Percentiles rank a stretch among this genome's conserved stretches.
Conservation (phyloP, 345 rosid species). For the Dimocarpus longan region DNA sequence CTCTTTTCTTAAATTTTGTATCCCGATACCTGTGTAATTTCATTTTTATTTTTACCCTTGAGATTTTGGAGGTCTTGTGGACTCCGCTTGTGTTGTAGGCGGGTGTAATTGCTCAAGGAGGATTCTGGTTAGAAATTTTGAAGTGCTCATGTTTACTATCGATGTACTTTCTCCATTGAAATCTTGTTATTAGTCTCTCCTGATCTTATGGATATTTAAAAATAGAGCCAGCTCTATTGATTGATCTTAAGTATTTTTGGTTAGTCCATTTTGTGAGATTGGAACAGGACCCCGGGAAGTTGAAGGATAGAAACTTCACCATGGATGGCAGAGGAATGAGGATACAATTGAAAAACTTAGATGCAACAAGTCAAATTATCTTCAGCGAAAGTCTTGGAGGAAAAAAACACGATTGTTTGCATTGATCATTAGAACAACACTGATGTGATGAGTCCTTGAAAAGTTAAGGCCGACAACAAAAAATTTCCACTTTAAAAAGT, state of each 20-base stretch:
- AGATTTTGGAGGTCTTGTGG: conserved; percentile 22
- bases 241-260: neutral
- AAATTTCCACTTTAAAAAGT: too few species aligned
- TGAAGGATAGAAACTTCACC: too few species aligned
- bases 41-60: conserved; percentile 8
- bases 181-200: neutral
- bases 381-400: too few species aligned
- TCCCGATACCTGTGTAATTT: conserved; percentile 12
- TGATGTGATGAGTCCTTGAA: too few species aligned
- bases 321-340: too few species aligned
- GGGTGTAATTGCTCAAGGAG: conserved; percentile 29
- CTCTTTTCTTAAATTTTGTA: conserved; percentile 42
- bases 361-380: too few species aligned
- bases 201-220: neutral
- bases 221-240: neutral
- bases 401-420: too few species aligned
- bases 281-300: too few species aligned
- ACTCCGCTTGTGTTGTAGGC: conserved; percentile 12
- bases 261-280: too few species aligned
- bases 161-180: neutral
- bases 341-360: too few species aligned
- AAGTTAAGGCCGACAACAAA: too few species aligned
- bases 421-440: too few species aligned
- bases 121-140: conserved; percentile 27
- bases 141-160: conserved; percentile 10